Evolutionary conservation across 2,329 filamentous ascomycete species (phyloP).

Genomic region (Pseudogymnoascus destructans): DNA sequence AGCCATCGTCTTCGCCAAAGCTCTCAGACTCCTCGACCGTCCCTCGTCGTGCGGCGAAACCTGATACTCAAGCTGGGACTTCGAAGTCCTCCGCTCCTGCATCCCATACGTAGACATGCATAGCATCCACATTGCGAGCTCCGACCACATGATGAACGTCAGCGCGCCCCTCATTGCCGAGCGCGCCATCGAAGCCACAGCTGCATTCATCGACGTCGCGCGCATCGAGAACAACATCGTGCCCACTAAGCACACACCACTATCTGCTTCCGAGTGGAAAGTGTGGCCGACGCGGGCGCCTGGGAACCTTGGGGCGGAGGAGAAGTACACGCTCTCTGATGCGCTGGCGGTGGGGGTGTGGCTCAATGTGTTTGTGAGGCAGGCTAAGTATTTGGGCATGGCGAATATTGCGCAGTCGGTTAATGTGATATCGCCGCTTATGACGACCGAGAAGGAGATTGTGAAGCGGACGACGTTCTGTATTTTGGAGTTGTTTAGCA

Average conservation of each 20-base stretch:
- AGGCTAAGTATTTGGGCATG: constrained; percentile 50
- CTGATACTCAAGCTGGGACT: constrained; percentile 48
- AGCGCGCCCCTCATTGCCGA: constrained; percentile 47
- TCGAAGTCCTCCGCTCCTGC: constrained; percentile 47
- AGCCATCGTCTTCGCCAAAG: constrained; percentile 45
- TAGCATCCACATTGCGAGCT: constrained; percentile 44
- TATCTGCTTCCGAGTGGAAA: constrained; percentile 59
- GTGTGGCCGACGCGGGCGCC: constrained; percentile 52
- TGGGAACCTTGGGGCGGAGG: constrained; percentile 49
- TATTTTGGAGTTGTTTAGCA: constrained; percentile 47
- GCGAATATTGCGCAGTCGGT: constrained; percentile 54
- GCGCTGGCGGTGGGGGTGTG: constrained; percentile 49
- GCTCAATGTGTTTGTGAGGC: constrained; percentile 51
- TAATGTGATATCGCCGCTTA: constrained; percentile 54
- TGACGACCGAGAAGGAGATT: constrained; percentile 45
- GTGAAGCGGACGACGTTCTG: constrained; percentile 54
- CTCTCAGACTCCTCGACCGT: constrained; percentile 45
- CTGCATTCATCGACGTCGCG: constrained; percentile 48
- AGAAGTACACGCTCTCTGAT: constrained; percentile 49
- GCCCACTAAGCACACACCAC: constrained; percentile 31
- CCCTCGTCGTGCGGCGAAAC: constrained; percentile 48
- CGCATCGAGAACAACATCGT: constrained; percentile 40
- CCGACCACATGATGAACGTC: constrained; percentile 35
- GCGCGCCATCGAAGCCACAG: constrained; percentile 50
- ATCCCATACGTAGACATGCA: constrained; percentile 53